Evolutionary conservation across 2,329 filamentous ascomycete species (phyloP), one percentile per base, ranked within the genome.

Genomic region (Helotiales sp.): DNA sequence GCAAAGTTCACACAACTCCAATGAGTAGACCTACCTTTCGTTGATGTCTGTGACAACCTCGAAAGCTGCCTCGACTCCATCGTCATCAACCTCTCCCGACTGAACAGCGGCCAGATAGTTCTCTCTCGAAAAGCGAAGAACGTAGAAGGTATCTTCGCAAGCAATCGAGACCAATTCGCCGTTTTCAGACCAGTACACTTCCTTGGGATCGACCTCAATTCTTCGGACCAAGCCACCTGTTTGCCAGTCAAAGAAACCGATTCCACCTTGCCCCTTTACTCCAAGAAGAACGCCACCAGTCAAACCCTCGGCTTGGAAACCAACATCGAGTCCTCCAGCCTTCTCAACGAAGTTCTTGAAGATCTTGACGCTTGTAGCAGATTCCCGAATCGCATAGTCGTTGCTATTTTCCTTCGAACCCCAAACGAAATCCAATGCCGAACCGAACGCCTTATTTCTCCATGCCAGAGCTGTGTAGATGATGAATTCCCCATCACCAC

Each of bases 331-430:
- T 10, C 93, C 93, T 65, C 92, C 93, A 30, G 86, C 82, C 81
- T 96, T 95, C 79, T 98, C 96, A 73, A 94, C 91, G 82, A 99
- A 98, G 81, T 98, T 98, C 81, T 96, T 95, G 86, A 96, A 98
- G 40, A 98, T 89, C 84, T 97, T 97, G 75, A 99, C 93, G 75
- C 92, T 97, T 58, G 95, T 97, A 30, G 91, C 82, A 4, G 94
- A 97, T 81, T 99, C 96, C 40, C 96, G 91, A 74, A 99, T 98
- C 45, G 96, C 96, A 77, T 97, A 98, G 79, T 99, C 96, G 79
- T 97, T 98, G 82, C 93, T 97, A 81, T 97, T 97, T 66, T 97
- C 95, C 81, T 97, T 97, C 52, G 92, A 93, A 0, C 91, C 95
- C 96, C 96, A 99, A 11, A 92, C 94, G 79, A 99, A 99, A 81